These are phyloP conservation scores for Pyrenophora tritici-repentis DNA, from an alignment of 2,329 filamentous ascomycete species.

Conservation along the genomic window DNA sequence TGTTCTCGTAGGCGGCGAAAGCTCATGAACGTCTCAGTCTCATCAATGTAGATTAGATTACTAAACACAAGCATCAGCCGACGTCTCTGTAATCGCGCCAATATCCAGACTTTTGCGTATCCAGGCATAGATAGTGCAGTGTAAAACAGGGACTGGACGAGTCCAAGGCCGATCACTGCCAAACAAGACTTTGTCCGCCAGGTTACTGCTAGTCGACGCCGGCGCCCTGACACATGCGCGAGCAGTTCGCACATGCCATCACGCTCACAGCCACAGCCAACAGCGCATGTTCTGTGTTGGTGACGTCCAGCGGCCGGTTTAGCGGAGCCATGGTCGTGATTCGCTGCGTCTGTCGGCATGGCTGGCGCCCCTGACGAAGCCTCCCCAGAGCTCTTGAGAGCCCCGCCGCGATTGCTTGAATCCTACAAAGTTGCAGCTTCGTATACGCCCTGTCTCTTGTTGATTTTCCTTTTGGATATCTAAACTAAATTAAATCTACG, in stretches of 20 bases:
- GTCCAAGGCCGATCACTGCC: no score
- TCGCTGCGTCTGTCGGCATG: slow-evolving; percentile 4
- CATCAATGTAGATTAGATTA: neutral
- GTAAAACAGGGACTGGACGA: no score
- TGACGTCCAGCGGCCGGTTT: neutral
- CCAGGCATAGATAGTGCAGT: no score
- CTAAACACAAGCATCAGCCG: no score
- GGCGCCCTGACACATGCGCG: slow-evolving; percentile 4
- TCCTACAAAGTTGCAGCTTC: slow-evolving; percentile 1
- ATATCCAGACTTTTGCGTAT: no score
- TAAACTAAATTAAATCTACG: no score
- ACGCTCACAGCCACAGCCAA: no score
- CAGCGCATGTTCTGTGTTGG: no score
- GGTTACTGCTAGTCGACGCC: neutral
- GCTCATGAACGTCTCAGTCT: neutral
- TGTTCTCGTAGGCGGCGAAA: slow-evolving; percentile 66
- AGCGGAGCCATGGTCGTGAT: slow-evolving; percentile 12
- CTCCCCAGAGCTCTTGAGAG: slow-evolving; percentile 4
- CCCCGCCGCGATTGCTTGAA: slow-evolving; percentile 12
- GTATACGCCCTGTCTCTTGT: no score
- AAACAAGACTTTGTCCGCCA: neutral
- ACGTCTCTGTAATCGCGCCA: no score
- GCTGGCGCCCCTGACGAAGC: slow-evolving; percentile 17
- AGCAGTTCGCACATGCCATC: neutral
- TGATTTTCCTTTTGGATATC: no score